phyloP scores from a whole-genome alignment of 352 stramenopile species.

The Pythium volutum region DNA sequence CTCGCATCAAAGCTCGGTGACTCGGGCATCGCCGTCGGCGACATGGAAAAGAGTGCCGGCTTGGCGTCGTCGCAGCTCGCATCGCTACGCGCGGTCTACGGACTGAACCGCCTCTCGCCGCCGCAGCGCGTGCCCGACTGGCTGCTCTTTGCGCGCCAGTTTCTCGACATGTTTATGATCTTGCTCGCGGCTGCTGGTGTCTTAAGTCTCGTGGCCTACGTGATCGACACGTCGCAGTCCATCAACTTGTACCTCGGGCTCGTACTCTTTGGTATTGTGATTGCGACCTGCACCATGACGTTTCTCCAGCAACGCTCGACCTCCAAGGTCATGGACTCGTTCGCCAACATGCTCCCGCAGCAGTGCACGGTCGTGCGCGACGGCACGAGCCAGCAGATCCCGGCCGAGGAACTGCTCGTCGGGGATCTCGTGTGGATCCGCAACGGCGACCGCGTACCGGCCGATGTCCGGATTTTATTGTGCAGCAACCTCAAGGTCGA shows the following conservation, averaged over 20 bases:
- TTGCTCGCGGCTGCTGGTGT: conserved; percentile 33
- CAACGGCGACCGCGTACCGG: conserved; percentile 53
- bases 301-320: conserved; percentile 42
- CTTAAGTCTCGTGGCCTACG: conserved; percentile 35
- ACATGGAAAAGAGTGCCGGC: conserved; percentile 34
- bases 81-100: conserved; percentile 20
- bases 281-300: conserved; percentile 37
- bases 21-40: conserved; percentile 26
- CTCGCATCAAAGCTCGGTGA: conserved; percentile 19
- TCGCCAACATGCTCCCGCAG: conserved; percentile 45
- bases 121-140: conserved; percentile 32
- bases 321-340: conserved; percentile 49
- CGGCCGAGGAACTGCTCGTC: conserved; percentile 43
- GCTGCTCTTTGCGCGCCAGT: conserved; percentile 40
- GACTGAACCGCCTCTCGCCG: conserved; percentile 37
- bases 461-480: conserved; percentile 42
- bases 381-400: conserved; percentile 33
- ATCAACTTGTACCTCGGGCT: conserved; percentile 45
- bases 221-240: conserved; percentile 35
- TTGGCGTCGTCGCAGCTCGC: conserved; percentile 20
- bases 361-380: conserved; percentile 44
- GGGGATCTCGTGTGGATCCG: conserved; percentile 51
- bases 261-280: conserved; percentile 38
- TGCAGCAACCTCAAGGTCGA: conserved; percentile 57
- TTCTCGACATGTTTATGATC: conserved; percentile 50